Evolutionary conservation across 352 stramenopile species (phyloP), one percentile per base, ranked within the genome.

Genomic region (Phytophthora cactorum): DNA sequence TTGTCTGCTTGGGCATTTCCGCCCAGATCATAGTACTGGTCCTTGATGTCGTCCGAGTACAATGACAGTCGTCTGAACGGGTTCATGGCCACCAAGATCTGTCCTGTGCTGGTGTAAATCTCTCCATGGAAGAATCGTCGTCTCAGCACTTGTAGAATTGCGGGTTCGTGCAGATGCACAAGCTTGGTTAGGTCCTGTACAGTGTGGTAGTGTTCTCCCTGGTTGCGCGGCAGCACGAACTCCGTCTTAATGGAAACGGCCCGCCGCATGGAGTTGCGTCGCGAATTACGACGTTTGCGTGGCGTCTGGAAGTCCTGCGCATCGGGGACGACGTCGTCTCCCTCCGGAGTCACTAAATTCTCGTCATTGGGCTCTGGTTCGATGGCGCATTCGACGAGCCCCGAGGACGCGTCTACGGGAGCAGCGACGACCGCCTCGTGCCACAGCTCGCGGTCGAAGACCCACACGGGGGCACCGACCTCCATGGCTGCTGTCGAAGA

Each of bases 161-260:
- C 79, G 7, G 92, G 82, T 59, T 98, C 90, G 60, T 98, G 87
- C 41, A 98, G 70, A 72, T 97, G 88, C 58, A 97, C 88, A 62
- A 98, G 87, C 58, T 95, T 92, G 28, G 92, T 97, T 12, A 98
- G 61, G 76, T 98, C 92, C 55, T 97, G 84, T 27, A 97, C 82
- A 4, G 53, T 54, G 63, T 92, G 79, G 55, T 93, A 90, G 22
- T 77, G 59, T 58, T 89, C 81, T 49, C 77, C 58, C n/a, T 79
- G 71, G 62, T 84, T 80, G 10, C 86, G 78, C 29, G 86, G 83
- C 5, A 91, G 74, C 45, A 95, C 84, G 10, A 78, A 59, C 9
- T 81, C 64, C 7, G 68, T 25, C 1, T 77, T 54, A n/a, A 90
- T 59, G n/a, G 66, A 58, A 29, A 76, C 52, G 9, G 78, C 65